Percentiles rank a stretch among this genome's conserved stretches.
Evolutionary conservation across 495 filamentous ascomycete species (phyloP).

Genomic region (Hapsidospora chrysogenum): DNA sequence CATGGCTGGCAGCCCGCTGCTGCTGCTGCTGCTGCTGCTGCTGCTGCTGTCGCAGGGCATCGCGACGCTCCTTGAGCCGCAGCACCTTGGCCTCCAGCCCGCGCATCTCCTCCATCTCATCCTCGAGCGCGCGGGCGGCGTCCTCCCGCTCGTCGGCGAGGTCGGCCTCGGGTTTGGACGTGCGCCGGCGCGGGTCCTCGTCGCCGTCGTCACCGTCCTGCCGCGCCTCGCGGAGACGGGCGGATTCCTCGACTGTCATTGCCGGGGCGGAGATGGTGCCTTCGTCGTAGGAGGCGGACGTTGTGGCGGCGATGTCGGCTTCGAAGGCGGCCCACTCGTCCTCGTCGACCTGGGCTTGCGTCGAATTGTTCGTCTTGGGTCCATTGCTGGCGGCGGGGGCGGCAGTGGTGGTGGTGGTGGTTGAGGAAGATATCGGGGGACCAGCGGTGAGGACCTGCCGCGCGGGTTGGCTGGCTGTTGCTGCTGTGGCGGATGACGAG

Average conservation of each 20-base stretch:
- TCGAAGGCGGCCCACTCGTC: conserved; percentile 87
- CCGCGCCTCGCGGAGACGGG: conserved; percentile 41
- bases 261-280: conserved; percentile 57
- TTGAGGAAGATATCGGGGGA: neutral
- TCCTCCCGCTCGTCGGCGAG: conserved; percentile 68
- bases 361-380: neutral
- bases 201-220: conserved; percentile 41
- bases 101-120: conserved; percentile 94
- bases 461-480: neutral
- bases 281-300: conserved; percentile 14
- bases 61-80: conserved; percentile 53
- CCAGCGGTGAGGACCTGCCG: neutral
- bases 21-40: too few relatives aligned
- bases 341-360: conserved; percentile 66
- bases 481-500: too few relatives aligned
- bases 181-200: conserved; percentile 9
- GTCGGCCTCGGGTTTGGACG: conserved; percentile 24
- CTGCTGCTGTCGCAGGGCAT: conserved; percentile 24
- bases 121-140: conserved; percentile 59
- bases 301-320: conserved; percentile 42
- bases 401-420: neutral
- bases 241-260: conserved; percentile 56
- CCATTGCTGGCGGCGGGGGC: conserved; percentile 2
- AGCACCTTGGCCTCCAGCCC: conserved; percentile 65
- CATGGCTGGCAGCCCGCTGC: too few relatives aligned